Evolutionary conservation across 352 stramenopile species (phyloP), one percentile per base, ranked within the genome.

Genomic region (Phytophthora sansomeana): DNA sequence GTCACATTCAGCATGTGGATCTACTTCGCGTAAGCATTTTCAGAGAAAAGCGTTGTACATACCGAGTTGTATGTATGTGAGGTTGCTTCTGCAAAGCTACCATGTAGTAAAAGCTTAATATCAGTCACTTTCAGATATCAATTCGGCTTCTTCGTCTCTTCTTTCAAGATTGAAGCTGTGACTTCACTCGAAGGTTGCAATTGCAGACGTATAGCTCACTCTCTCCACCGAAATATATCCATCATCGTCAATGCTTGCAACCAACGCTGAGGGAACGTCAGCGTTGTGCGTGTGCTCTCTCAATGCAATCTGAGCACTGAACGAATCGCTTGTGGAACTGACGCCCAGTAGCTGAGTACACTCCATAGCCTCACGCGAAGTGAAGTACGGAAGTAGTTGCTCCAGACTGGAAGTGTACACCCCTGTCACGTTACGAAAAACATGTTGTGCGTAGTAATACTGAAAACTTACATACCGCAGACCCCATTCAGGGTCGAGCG

Each of bases 391-490:
- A 14, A 70, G 38, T 5, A 91, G 48, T 17, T 75, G 51, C 5
- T 69, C 58, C 19, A 79, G 39, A 19, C 11, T 49, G n/a, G 47
- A 47, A 0, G 83, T 72, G 38, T 80, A 92, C 26, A 38, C 14
- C 21, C 72, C 61, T 13, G 62, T 65, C 28, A 33, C 38, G 4
- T 65, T 55, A 36, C 75, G 57, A 39, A 74, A 87, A 1, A 69
- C 73, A 26, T 85, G 66, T 39, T 92, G 84, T 3, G 84, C 81
- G 48, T 92, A 90, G 53, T 90, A 92, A 17, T 87, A 72, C 64
- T 90, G 74, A 49, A 92, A 92, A 16, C 64, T 74, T 2, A 81
- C 54, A 30, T 81, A 90, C 1, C 80, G 74, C 10, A 87, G 60
- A 19, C 63, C 39, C 80, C 80, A 92, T 55, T 81, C 58, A 5